Percentiles rank a stretch among this genome's conserved stretches.
phyloP scores from a whole-genome alignment of 441 rosid genomes.

The Brassica hybrid region DNA sequence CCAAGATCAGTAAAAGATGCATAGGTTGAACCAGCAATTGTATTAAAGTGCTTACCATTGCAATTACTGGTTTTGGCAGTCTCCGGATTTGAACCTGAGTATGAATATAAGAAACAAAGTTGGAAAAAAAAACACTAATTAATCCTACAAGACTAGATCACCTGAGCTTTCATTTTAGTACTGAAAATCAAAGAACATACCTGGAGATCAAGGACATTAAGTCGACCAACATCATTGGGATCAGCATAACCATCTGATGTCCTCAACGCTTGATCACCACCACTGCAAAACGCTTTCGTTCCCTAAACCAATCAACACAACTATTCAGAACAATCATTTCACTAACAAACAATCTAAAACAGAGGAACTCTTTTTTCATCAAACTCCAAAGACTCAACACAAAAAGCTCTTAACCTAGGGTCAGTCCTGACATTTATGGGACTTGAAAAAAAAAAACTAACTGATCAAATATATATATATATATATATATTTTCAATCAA shows the following conservation, averaged over 20 bases:
- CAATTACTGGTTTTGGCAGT: constrained; percentile 91
- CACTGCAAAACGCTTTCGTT: constrained; percentile 88
- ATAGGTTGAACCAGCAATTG: not conserved
- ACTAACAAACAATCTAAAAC: constrained; percentile 6
- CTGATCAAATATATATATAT: too few relatives aligned
- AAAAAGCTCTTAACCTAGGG: constrained; percentile 3
- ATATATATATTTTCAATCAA: too few relatives aligned
- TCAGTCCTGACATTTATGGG: not conserved
- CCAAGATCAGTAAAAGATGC: constrained; percentile 7
- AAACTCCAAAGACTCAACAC: constrained; percentile 7
- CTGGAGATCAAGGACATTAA: constrained; percentile 90
- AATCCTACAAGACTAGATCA: not conserved
- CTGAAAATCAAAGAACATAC: constrained; percentile 40
- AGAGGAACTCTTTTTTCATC: constrained; percentile 14
- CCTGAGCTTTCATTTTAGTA: not conserved
- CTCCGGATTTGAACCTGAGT: constrained; percentile 79
- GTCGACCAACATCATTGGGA: constrained; percentile 64
- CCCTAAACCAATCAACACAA: constrained; percentile 55
- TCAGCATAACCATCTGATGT: constrained; percentile 82
- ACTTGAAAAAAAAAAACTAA: not conserved
- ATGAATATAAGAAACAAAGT: not conserved
- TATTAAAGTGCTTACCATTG: constrained; percentile 63
- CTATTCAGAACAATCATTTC: constrained; percentile 5
- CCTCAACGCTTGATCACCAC: constrained; percentile 88
- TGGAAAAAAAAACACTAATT: not conserved